phyloP scores from a whole-genome alignment of 2,329 filamentous ascomycete genomes.

The Aspergillus pseudotamarii region DNA sequence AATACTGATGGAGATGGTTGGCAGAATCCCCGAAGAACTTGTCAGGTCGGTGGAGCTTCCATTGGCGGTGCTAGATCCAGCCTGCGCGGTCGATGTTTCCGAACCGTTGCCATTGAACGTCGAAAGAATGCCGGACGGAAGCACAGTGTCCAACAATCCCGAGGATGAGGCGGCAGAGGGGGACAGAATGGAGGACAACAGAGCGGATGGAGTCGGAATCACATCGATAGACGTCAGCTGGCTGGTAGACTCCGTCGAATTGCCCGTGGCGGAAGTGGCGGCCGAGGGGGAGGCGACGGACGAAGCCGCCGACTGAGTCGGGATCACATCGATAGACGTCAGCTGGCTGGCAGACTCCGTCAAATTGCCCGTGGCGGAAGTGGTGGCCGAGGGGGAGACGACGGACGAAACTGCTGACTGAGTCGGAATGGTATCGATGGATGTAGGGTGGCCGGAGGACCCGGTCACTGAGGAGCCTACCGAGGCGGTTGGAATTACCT shows the following conservation, averaged over 20 bases:
- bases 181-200: background rate
- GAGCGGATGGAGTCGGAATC: background rate
- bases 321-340: background rate
- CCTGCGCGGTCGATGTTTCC: background rate
- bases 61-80: background rate
- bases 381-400: background rate
- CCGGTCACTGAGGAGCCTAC: background rate
- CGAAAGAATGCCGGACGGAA: background rate
- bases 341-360: background rate
- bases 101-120: background rate
- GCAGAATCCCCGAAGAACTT: slow-evolving; percentile 7
- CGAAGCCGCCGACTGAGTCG: no score
- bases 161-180: background rate
- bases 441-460: background rate
- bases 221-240: no score
- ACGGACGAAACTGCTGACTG: background rate
- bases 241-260: no score
- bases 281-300: no score
- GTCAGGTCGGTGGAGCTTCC: background rate
- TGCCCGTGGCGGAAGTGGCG: no score
- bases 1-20: slow-evolving; percentile 32
- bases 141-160: background rate
- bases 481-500: background rate
- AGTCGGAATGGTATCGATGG: background rate
- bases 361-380: background rate